These are phyloP conservation scores for Actinidia arguta DNA, from an alignment of 179 eudicot genomes.

Conservation along the genomic window DNA sequence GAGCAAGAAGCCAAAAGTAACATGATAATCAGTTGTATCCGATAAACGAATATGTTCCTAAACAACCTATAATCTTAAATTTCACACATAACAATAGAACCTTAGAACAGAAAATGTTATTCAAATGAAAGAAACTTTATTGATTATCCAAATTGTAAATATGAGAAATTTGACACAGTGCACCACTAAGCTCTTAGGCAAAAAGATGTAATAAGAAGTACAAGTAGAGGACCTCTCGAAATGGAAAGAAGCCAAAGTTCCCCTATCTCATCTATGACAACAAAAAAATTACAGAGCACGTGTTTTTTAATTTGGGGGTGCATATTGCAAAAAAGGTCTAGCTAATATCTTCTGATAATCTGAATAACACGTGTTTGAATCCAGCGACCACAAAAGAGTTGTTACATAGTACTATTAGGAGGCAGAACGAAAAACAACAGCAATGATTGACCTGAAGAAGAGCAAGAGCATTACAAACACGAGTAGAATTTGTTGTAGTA, in stretches of 20 bases:
- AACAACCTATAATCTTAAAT: not conserved
- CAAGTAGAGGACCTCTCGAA: not conserved
- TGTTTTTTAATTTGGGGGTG: too few species aligned
- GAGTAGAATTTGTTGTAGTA: not conserved
- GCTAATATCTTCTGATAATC: not conserved
- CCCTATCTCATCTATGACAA: not conserved
- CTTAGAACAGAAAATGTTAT: not conserved
- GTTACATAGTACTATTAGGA: not conserved
- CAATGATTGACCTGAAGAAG: slow-evolving; percentile 21
- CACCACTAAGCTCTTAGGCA: not conserved
- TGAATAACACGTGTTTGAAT: not conserved
- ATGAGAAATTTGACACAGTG: not conserved
- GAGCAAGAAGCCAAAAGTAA: not conserved
- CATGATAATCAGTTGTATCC: not conserved
- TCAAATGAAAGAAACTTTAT: not conserved
- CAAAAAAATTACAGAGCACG: not conserved
- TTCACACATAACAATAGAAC: not conserved
- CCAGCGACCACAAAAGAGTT: not conserved
- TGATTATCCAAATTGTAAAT: not conserved
- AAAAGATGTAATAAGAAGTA: not conserved
- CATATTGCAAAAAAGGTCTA: too few species aligned
- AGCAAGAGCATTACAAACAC: slow-evolving; percentile 16
- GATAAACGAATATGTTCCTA: not conserved
- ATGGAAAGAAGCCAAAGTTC: not conserved
- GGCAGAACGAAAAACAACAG: not conserved